These are phyloP conservation scores for Apiotrichum sp. DNA, from an alignment of 1,284 basidiomycete species.

Conservation along the genomic window DNA sequence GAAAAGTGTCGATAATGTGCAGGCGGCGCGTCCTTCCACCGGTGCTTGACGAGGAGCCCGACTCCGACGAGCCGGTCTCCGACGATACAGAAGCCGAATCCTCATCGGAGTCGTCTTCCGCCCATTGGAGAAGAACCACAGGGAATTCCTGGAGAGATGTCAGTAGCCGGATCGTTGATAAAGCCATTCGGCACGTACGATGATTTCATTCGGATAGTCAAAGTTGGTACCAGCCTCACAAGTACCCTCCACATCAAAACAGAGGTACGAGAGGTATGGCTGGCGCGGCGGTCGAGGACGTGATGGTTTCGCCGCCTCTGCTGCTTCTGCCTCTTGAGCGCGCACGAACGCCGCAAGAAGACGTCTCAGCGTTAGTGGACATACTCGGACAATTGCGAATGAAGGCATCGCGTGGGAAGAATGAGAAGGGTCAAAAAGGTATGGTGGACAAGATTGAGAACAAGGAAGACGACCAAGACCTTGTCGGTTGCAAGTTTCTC, in stretches of 20 bases:
- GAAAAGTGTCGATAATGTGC: constrained; percentile 59
- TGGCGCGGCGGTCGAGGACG: constrained; percentile 14
- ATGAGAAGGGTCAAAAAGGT: background rate
- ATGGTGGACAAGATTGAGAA: background rate
- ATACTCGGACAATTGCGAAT: too few relatives aligned
- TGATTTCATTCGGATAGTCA: constrained; percentile 85
- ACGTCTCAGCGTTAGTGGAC: constrained; percentile 16
- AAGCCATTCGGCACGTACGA: constrained; percentile 54
- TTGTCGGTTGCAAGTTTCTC: too few relatives aligned
- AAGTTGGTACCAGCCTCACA: constrained; percentile 63
- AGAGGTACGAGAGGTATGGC: constrained; percentile 47
- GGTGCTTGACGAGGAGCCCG: background rate
- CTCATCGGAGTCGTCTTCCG: constrained; percentile 50
- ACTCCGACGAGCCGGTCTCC: too few relatives aligned
- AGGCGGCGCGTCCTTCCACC: constrained; percentile 4
- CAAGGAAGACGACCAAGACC: background rate
- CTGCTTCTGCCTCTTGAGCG: constrained; percentile 8
- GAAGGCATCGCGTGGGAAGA: background rate
- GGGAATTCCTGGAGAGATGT: constrained; percentile 29
- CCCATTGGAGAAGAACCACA: constrained; percentile 80
- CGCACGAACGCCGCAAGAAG: constrained; percentile 13
- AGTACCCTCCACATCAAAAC: constrained; percentile 72
- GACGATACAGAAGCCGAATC: background rate
- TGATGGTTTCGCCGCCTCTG: background rate
- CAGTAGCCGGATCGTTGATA: too few relatives aligned